Evolutionary conservation across 306 rosid species (phyloP).

Genomic region (Aeschynomene evenia): DNA sequence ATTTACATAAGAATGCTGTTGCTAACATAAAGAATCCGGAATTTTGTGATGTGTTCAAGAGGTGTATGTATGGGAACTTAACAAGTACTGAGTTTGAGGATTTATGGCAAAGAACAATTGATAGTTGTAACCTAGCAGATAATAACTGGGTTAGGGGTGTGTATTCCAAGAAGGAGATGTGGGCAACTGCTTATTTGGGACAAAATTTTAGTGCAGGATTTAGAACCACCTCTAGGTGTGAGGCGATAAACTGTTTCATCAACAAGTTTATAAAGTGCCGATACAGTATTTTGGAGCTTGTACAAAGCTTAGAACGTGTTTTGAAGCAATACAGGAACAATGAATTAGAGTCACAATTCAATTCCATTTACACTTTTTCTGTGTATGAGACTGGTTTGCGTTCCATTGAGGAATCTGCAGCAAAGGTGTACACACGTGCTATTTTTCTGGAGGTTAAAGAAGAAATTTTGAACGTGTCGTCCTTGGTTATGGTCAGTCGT

Average conservation of each 20-base stretch:
- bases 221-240: too few species aligned
- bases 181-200: background rate
- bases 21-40: background rate
- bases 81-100: background rate
- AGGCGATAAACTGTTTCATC: background rate
- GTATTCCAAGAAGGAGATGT: background rate
- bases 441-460: background rate
- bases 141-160: background rate
- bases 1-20: background rate
- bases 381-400: too few species aligned
- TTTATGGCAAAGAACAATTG: background rate
- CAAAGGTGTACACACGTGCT: background rate
- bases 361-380: background rate
- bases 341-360: too few species aligned
- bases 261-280: background rate
- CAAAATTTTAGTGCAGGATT: too few species aligned
- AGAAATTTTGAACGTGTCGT: accelerated
- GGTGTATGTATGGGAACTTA: background rate
- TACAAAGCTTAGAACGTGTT: background rate
- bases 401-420: too few species aligned
- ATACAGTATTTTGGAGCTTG: background rate
- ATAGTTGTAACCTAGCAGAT: too few species aligned
- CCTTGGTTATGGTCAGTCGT: background rate
- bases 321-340: too few species aligned
- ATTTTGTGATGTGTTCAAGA: background rate